Percentiles rank a stretch among this genome's conserved stretches.
phyloP scores from a whole-genome alignment of 2,329 filamentous ascomycete species.

The Colletotrichum gigasporum region DNA sequence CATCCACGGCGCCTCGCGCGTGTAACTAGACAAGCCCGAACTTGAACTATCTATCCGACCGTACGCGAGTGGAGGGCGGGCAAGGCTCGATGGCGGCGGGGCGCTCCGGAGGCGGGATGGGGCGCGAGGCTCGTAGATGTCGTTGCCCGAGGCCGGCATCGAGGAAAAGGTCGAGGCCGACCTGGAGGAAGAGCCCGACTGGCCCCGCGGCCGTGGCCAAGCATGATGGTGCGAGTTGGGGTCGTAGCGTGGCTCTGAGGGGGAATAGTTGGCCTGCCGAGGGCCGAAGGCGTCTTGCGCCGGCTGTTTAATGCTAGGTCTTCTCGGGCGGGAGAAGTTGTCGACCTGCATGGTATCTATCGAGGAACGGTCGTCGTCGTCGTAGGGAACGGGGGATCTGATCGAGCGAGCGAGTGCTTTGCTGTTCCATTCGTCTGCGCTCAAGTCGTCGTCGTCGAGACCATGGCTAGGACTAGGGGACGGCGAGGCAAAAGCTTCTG shows the following conservation, averaged over 20 bases:
- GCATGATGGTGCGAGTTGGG: constrained; percentile 31
- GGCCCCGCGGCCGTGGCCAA: constrained; percentile 56
- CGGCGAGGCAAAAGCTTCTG: constrained; percentile 41
- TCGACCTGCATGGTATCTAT: constrained; percentile 44
- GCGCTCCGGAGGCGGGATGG: constrained; percentile 40
- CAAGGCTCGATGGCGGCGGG: constrained; percentile 38
- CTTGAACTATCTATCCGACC: constrained; percentile 47
- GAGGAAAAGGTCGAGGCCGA: constrained; percentile 58
- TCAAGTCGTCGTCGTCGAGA: constrained; percentile 34
- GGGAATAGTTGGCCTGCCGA: constrained; percentile 39
- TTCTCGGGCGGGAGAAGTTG: constrained; percentile 70
- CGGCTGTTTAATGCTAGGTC: constrained; percentile 59
- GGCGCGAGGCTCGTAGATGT: constrained; percentile 47
- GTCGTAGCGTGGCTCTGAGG: constrained; percentile 37
- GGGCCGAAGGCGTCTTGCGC: constrained; percentile 45
- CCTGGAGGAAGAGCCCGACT: constrained; percentile 58
- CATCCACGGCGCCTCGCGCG: constrained; percentile 56
- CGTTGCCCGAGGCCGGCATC: constrained; percentile 49
- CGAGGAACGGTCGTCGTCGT: constrained; percentile 36
- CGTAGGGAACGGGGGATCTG: constrained; percentile 33
- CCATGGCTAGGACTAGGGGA: constrained; percentile 25
- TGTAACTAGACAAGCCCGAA: constrained; percentile 38
- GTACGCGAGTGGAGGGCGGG: constrained; percentile 39
- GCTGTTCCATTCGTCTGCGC: constrained; percentile 34
- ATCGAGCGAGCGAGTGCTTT: constrained; percentile 28